A percentile compares a stretch with the other conserved stretches of the same genome.
phyloP scores from a whole-genome alignment of 2,329 filamentous ascomycete genomes.

The Fusarium papillatum region DNA sequence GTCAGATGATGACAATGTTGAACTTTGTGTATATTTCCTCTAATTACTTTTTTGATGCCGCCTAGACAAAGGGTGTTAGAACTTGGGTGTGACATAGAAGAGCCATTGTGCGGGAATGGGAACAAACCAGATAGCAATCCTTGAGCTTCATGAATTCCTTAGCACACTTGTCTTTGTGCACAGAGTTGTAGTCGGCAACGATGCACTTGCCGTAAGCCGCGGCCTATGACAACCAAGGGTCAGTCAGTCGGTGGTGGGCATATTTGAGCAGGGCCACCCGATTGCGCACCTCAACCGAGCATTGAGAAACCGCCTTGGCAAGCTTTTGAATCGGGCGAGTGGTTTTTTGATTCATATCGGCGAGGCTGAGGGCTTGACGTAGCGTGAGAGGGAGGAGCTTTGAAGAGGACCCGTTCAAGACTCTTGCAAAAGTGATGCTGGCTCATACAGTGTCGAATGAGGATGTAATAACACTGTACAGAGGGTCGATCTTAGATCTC shows the following conservation, averaged over 20 bases:
- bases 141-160: slow-evolving; percentile 89
- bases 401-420: background rate
- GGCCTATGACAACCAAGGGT: slow-evolving; percentile 67
- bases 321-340: slow-evolving; percentile 68
- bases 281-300: slow-evolving; percentile 64
- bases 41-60: slow-evolving; percentile 45
- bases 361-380: background rate
- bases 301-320: slow-evolving; percentile 67
- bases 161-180: slow-evolving; percentile 91
- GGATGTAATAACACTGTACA: slow-evolving; percentile 1
- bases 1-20: slow-evolving; percentile 25
- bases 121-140: slow-evolving; percentile 85
- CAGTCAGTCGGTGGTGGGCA: slow-evolving; percentile 8
- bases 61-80: slow-evolving; percentile 32
- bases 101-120: background rate
- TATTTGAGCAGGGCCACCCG: background rate
- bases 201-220: slow-evolving; percentile 93
- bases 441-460: slow-evolving; percentile 14
- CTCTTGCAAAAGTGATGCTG: slow-evolving; percentile 9
- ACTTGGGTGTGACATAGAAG: background rate
- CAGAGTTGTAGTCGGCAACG: slow-evolving; percentile 88
- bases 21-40: slow-evolving; percentile 9
- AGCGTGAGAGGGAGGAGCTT: background rate
- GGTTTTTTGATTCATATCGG: slow-evolving; percentile 41
- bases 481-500: background rate